Conservation (phyloP, 2,329 filamentous ascomycete species). For the Calonectria leucothoes region DNA sequence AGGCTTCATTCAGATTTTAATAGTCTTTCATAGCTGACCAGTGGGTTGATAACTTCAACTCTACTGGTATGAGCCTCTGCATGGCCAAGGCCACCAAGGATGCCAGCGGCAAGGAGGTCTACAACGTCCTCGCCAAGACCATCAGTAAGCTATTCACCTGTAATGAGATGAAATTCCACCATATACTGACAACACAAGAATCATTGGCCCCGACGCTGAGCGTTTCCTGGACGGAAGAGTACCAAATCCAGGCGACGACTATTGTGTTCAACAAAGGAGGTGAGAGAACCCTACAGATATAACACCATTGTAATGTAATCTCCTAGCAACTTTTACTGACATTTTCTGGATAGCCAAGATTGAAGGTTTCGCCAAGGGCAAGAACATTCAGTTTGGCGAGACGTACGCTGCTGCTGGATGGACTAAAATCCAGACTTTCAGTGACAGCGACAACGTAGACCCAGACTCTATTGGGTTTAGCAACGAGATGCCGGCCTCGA, state of each 20-base stretch:
- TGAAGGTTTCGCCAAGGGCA: not conserved
- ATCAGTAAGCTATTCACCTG: not conserved
- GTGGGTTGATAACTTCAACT: not conserved
- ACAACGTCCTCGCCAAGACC: not conserved
- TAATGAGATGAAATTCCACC: too few relatives aligned
- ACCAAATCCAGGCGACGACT: not conserved
- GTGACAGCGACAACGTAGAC: not conserved
- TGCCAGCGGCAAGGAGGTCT: not conserved
- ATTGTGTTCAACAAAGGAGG: not conserved
- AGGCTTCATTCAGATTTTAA: not conserved
- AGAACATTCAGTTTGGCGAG: not conserved
- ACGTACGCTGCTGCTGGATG: not conserved
- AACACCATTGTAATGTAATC: not conserved
- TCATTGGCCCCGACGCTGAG: not conserved
- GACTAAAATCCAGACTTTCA: not conserved
- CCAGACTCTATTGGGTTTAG: not conserved
- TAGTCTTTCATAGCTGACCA: not conserved
- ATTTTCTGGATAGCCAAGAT: not conserved
- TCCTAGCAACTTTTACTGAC: not conserved
- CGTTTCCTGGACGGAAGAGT: not conserved
- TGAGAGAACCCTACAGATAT: not conserved
- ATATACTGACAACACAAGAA: not conserved
- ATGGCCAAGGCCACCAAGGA: not conserved
- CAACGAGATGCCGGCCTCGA: not conserved
- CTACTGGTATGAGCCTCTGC: not conserved